A percentile compares a stretch with the other conserved stretches of the same genome.
These are phyloP conservation scores for Wickerhamiella lipophila DNA, from an alignment of 805 yeast genomes.

Conservation along the genomic window DNA sequence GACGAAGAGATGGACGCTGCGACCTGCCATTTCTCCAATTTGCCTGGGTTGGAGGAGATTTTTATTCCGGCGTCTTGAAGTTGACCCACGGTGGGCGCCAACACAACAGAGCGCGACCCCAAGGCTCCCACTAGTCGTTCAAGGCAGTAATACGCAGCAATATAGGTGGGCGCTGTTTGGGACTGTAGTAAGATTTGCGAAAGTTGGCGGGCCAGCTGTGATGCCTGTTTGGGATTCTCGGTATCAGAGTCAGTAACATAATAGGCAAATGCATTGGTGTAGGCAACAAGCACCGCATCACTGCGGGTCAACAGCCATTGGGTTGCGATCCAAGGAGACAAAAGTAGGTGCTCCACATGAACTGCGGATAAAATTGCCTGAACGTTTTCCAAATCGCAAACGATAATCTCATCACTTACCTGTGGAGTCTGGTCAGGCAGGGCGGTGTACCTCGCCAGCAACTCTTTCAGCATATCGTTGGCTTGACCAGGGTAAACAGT, in stretches of 20 bases:
- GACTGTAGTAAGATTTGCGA: conserved; percentile 7
- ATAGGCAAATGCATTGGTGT: conserved; percentile 19
- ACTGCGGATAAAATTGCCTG: conserved; percentile 17
- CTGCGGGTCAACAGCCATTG: conserved; percentile 21
- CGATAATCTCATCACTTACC: neutral
- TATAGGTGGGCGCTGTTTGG: conserved; percentile 13
- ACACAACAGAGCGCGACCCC: conserved; percentile 1
- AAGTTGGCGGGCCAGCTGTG: conserved; percentile 16
- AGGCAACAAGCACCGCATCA: conserved; percentile 5
- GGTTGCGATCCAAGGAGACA: conserved; percentile 25
- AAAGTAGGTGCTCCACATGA: conserved; percentile 13
- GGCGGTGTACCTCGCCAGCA: conserved; percentile 29
- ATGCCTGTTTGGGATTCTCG: conserved; percentile 14
- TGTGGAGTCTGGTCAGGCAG: neutral
- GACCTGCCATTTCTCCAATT: conserved; percentile 1
- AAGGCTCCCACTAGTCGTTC: conserved; percentile 11
- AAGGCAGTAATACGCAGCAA: conserved; percentile 19
- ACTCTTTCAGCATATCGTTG: conserved; percentile 63
- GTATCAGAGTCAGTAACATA: conserved; percentile 10
- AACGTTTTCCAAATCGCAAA: conserved; percentile 22
- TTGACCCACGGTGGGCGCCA: conserved; percentile 16
- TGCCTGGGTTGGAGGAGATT: neutral
- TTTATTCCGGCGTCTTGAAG: conserved; percentile 8
- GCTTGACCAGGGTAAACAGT: conserved; percentile 79
- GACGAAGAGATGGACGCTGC: conserved; percentile 6